These are phyloP conservation scores for Fusarium mundagurra DNA, from an alignment of 2,329 filamentous ascomycete genomes.

Conservation along the genomic window DNA sequence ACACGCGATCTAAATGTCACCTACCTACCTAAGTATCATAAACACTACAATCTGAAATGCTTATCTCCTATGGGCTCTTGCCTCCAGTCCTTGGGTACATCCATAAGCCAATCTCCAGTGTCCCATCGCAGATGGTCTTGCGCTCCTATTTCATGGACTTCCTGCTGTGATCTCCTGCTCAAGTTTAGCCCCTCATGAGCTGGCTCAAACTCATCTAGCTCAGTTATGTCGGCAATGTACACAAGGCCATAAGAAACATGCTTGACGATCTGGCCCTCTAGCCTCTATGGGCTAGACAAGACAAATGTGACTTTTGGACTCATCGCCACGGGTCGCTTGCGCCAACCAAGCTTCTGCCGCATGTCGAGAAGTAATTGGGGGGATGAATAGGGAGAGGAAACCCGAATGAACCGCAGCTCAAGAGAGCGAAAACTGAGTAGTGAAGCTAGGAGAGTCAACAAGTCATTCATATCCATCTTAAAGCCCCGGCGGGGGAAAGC, in stretches of 20 bases:
- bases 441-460: constrained; percentile 41
- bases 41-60: too few species aligned
- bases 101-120: not conserved
- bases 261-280: not conserved
- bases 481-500: constrained; percentile 47
- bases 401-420: constrained; percentile 43
- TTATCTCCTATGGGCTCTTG: too few species aligned
- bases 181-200: not conserved
- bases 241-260: not conserved
- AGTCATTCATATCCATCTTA: constrained; percentile 37
- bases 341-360: not conserved
- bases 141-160: not conserved
- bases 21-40: not conserved
- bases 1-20: not conserved
- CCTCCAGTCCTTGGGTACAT: not conserved
- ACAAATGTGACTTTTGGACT: not conserved
- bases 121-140: not conserved
- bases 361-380: not conserved
- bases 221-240: not conserved
- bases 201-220: not conserved
- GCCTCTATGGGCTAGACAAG: rapidly evolving
- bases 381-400: not conserved
- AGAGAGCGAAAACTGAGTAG: constrained; percentile 45
- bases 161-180: not conserved
- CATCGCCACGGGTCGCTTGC: not conserved